phyloP scores from a whole-genome alignment of 2,329 filamentous ascomycete genomes.

The Aspergillus sojae region DNA sequence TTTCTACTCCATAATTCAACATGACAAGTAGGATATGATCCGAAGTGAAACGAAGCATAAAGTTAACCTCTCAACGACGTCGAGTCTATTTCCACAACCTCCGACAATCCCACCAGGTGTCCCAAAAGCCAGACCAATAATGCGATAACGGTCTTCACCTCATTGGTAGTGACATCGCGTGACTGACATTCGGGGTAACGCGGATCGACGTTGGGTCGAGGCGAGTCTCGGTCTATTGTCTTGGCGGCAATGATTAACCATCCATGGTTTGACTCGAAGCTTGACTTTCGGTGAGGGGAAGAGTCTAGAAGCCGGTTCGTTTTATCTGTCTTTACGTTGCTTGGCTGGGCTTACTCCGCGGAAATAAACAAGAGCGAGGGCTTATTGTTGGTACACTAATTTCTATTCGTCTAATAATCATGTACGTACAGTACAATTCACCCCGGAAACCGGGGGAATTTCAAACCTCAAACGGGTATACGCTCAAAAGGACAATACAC shows the following conservation, averaged over 20 bases:
- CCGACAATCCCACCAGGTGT: background rate
- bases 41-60: background rate
- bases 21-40: background rate
- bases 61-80: background rate
- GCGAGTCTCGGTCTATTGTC: conserved; percentile 2
- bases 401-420: conserved; percentile 4
- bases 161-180: background rate
- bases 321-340: background rate
- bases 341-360: background rate
- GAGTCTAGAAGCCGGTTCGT: background rate
- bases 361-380: background rate
- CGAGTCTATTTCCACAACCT: background rate
- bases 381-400: background rate
- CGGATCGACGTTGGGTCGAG: background rate
- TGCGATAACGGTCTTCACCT: background rate
- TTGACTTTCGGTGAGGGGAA: background rate
- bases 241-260: background rate
- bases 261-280: background rate
- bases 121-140: background rate
- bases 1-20: too few relatives aligned
- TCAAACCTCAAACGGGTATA: conserved; percentile 29
- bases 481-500: conserved; percentile 31
- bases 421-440: conserved; percentile 9
- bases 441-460: background rate
- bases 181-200: background rate